Evolutionary conservation across 768 basidiomycete species (phyloP), one percentile per base, ranked within the genome.

Genomic region (Phaffia tasmanica): DNA sequence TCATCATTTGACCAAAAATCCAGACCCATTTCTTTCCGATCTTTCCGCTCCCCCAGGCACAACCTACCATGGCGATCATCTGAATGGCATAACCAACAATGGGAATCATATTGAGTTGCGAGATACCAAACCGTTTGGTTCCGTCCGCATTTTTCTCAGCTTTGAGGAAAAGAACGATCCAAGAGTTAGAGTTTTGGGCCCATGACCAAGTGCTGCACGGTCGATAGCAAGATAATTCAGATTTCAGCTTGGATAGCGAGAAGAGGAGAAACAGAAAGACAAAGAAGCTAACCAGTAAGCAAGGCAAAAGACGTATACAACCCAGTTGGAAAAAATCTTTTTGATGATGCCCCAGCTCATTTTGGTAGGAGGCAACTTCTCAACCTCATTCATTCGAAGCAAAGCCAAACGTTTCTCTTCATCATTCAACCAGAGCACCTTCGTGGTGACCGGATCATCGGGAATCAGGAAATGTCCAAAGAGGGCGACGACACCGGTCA

Each of bases 81-180:
- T 70, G 69, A 3, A 72, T 51, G 18, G 66, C 69, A 60, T 72
- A 72, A 9, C 70, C 72, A 0, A 68, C 68, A 53, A 72, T 72
- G 27, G 68, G 69, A 64, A 72, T 72, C 2, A 70, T 68, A 56
- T 71, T 72, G 70, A 72, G 56, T 32, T 68, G 54, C 4, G 63
- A 35, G 46, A 72, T 56, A 27, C 18, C 23, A 62, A 71, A 72
- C 2, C 70, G 62, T 14, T 64, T 64, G 0, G 60, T 66, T 1
- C 72, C 72, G 56, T 70, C 70, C n/a, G 65, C 63, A 55, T 70
- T 70, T 55, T 66, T 70, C n/a, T 58, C 62, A 0, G 72, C 64
- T 61, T 72, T 72, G 29, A 72, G 69, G 62, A 60, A 70, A 27
- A 72, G 70, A 14, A 71, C 59, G 29, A 71, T 69, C 72, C 72